Conservation (phyloP, 2,329 filamentous ascomycete species). For the Colletotrichum sp. region DNA sequence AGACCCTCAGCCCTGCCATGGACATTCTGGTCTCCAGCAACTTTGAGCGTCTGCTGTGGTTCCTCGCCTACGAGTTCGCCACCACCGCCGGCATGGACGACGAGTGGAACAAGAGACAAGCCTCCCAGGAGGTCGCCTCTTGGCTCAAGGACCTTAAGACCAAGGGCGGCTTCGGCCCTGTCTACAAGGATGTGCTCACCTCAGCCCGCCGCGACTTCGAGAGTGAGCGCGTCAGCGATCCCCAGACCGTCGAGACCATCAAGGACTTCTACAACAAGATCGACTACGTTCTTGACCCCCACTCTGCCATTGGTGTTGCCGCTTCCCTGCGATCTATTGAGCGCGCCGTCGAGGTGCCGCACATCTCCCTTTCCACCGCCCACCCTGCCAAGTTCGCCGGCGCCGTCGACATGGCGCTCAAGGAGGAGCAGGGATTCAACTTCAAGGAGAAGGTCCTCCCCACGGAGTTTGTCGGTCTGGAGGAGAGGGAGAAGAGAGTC, state of each 20-base stretch:
- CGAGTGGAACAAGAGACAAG: constrained; percentile 69
- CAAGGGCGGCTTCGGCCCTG: constrained; percentile 79
- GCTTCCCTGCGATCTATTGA: constrained; percentile 74
- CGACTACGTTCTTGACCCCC: constrained; percentile 89
- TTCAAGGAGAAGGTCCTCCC: constrained; percentile 80
- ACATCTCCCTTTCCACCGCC: constrained; percentile 89
- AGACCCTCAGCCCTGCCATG: constrained; percentile 95
- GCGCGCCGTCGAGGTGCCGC: constrained; percentile 58
- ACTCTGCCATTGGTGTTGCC: constrained; percentile 85
- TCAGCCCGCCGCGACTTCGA: constrained; percentile 78
- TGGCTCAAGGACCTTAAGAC: constrained; percentile 86
- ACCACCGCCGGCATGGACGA: constrained; percentile 64
- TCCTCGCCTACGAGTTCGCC: constrained; percentile 78
- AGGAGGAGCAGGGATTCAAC: constrained; percentile 72
- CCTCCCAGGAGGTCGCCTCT: constrained; percentile 74
- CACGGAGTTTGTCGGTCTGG: constrained; percentile 79
- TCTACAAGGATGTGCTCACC: constrained; percentile 75
- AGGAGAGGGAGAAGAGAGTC: constrained; percentile 76
- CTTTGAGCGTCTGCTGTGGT: constrained; percentile 96
- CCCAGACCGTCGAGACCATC: constrained; percentile 71
- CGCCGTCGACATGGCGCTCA: constrained; percentile 82
- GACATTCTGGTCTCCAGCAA: constrained; percentile 96
- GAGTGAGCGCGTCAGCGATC: constrained; percentile 74
- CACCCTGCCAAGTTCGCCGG: constrained; percentile 94
- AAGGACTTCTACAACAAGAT: constrained; percentile 60